Evolutionary conservation across 2,329 filamentous ascomycete species (phyloP).

Genomic region (Cryoendolithus antarcticus): DNA sequence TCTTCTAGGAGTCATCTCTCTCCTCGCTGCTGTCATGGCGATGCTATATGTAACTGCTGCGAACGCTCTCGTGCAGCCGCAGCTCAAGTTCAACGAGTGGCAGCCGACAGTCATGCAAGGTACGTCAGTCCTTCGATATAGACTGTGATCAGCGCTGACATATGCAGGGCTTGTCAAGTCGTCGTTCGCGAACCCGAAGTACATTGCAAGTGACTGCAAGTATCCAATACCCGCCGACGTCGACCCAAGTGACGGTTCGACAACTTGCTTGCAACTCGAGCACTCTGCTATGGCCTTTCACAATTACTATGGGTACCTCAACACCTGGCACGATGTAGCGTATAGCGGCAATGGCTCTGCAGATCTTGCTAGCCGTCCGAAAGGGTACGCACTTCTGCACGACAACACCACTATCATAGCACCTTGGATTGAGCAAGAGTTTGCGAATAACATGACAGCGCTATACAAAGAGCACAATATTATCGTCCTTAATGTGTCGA

Average conservation of each 20-base stretch:
- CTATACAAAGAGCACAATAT: constrained; percentile 40
- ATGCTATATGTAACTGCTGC: constrained; percentile 68
- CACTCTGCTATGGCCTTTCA: constrained; percentile 59
- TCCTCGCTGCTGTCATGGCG: constrained; percentile 52
- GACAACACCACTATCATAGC: constrained; percentile 62
- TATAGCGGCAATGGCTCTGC: constrained; percentile 2
- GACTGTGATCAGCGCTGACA: background rate
- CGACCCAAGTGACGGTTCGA: constrained; percentile 31
- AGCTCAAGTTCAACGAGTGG: constrained; percentile 48
- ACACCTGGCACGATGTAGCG: constrained; percentile 18
- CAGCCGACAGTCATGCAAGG: constrained; percentile 19
- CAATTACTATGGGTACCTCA: constrained; percentile 48
- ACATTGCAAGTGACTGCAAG: constrained; percentile 46
- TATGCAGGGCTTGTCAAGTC: constrained; percentile 2
- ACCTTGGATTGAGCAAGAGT: constrained; percentile 46
- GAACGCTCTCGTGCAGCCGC: constrained; percentile 62
- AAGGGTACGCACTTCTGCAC: constrained; percentile 50
- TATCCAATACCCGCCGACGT: constrained; percentile 41
- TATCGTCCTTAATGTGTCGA: constrained; percentile 61
- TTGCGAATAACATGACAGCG: constrained; percentile 44
- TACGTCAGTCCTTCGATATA: background rate
- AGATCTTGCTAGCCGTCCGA: constrained; percentile 39
- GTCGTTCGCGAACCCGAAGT: constrained; percentile 50
- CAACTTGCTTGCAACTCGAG: constrained; percentile 56
- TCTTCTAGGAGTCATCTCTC: constrained; percentile 49